A percentile compares a stretch with the other conserved stretches of the same genome.
Conservation (phyloP, 305 asterid genomes). For the Fraxinus sp. region DNA sequence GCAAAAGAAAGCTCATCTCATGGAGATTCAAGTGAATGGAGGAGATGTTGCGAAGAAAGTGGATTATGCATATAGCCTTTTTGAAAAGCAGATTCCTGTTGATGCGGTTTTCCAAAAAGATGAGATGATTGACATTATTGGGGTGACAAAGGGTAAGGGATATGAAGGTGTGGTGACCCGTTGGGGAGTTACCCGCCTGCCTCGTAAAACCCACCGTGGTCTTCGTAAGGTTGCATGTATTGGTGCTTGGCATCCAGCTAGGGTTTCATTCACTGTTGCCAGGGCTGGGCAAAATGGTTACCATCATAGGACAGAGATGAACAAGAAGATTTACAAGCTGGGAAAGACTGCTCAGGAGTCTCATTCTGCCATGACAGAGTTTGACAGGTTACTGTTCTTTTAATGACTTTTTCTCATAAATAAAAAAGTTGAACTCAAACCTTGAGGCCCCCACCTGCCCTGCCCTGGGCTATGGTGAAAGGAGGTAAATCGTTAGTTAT, state of each 20-base stretch:
- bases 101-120: slow-evolving; percentile 86
- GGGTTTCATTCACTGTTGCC: slow-evolving; percentile 81
- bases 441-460: no score
- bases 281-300: slow-evolving; percentile 90
- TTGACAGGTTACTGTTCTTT: slow-evolving; percentile 50
- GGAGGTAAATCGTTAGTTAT: no score
- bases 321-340: slow-evolving; percentile 78
- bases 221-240: slow-evolving; percentile 92
- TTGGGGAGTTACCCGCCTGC: slow-evolving; percentile 89
- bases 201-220: slow-evolving; percentile 82
- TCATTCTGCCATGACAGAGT: slow-evolving; percentile 67
- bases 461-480: no score
- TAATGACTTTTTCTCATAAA: background rate
- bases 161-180: slow-evolving; percentile 87
- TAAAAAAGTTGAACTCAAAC: no score
- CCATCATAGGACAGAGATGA: slow-evolving; percentile 86
- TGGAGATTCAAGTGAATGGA: slow-evolving; percentile 82
- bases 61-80: slow-evolving; percentile 74
- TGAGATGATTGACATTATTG: slow-evolving; percentile 79
- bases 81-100: slow-evolving; percentile 73
- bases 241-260: slow-evolving; percentile 90
- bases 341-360: slow-evolving; percentile 79
- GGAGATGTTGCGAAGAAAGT: slow-evolving; percentile 74
- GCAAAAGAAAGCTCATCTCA: slow-evolving; percentile 84
- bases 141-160: slow-evolving; percentile 81